A percentile compares a stretch with the other conserved stretches of the same genome.
phyloP scores from a whole-genome alignment of 2,329 filamentous ascomycete species.

The Aspergillus costaricaensis region DNA sequence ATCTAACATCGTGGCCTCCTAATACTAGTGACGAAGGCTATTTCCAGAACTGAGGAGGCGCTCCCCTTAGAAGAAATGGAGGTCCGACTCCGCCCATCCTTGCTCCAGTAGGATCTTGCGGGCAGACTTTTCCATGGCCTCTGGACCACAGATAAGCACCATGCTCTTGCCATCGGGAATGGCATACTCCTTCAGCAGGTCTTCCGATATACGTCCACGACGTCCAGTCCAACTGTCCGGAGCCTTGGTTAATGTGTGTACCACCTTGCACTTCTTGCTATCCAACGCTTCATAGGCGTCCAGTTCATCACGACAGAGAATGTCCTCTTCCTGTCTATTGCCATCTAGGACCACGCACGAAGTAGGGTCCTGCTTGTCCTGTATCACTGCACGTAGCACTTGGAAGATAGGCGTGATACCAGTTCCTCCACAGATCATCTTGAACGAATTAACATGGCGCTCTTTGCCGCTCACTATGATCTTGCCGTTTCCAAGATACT shows the following conservation, averaged over 20 bases:
- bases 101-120: conserved; percentile 58
- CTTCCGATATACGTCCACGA: conserved; percentile 65
- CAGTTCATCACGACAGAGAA: conserved; percentile 74
- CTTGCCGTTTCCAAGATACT: conserved; percentile 69
- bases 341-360: conserved; percentile 74
- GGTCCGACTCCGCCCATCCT: conserved; percentile 71
- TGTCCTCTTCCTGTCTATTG: conserved; percentile 76
- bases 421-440: conserved; percentile 87
- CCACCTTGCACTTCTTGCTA: conserved; percentile 58
- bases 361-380: conserved; percentile 64
- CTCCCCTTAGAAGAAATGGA: conserved; percentile 70
- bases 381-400: conserved; percentile 72
- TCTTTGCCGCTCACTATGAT: conserved; percentile 62
- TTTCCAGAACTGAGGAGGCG: too few species aligned
- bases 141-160: conserved; percentile 79
- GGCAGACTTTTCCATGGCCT: conserved; percentile 69
- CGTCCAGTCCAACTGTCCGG: conserved; percentile 67
- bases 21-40: not conserved
- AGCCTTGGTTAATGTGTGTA: conserved; percentile 70
- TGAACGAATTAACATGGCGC: conserved; percentile 65
- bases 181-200: conserved; percentile 62
- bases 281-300: conserved; percentile 62
- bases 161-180: conserved; percentile 55
- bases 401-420: conserved; percentile 92
- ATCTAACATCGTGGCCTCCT: not conserved